Conservation (phyloP, 371 early-diverging fungal genomes). For the Mortierella polycephala region DNA sequence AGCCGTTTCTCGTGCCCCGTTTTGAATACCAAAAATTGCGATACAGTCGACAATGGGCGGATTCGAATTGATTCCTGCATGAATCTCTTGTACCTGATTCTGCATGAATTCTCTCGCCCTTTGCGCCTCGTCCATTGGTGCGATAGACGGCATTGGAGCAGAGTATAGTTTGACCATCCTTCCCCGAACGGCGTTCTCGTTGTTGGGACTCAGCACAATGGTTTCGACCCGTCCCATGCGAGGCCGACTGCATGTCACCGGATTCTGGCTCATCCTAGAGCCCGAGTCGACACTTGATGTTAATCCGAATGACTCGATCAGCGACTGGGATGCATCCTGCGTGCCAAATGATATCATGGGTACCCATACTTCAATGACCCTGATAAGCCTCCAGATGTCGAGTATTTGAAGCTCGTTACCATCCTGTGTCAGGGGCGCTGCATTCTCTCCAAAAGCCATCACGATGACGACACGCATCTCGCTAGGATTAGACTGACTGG, state of each 20-base stretch:
- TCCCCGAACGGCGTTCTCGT: slow-evolving; percentile 12
- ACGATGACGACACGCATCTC: slow-evolving; percentile 30
- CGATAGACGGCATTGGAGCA: not conserved
- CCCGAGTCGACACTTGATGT: not conserved
- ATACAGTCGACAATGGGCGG: slow-evolving; percentile 22
- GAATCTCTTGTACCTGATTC: not conserved
- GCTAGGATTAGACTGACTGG: not conserved
- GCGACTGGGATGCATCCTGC: not conserved
- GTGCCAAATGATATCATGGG: not conserved
- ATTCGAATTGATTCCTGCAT: not conserved
- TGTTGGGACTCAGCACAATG: slow-evolving; percentile 2
- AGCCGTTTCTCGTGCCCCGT: slow-evolving; percentile 5
- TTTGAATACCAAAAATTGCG: slow-evolving; percentile 25
- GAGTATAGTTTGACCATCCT: slow-evolving; percentile 28
- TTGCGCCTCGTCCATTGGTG: not conserved
- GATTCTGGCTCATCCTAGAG: not conserved
- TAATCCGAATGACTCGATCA: not conserved
- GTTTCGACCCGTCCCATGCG: slow-evolving; percentile 9
- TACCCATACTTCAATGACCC: slow-evolving; percentile 26
- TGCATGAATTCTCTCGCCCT: not conserved
- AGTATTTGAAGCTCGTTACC: slow-evolving; percentile 15
- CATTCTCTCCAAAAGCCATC: slow-evolving; percentile 29
- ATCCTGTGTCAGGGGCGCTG: slow-evolving; percentile 4
- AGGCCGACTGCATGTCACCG: not conserved
- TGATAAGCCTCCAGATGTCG: slow-evolving; percentile 28